Evolutionary conservation across 495 filamentous ascomycete genomes (phyloP).

Genomic region (Talaromyces wortmannii): DNA sequence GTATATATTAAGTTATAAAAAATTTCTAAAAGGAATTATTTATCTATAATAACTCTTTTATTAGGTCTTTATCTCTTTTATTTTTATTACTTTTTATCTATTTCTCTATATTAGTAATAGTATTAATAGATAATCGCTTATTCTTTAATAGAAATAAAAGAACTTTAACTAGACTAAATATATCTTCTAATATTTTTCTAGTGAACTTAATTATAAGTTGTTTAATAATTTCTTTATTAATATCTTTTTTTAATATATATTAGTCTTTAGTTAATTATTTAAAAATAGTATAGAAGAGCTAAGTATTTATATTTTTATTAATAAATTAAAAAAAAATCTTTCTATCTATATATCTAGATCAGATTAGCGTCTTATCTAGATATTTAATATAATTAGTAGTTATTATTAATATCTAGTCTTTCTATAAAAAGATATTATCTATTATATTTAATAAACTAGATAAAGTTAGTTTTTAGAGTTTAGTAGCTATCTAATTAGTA

Average conservation of each 20-base stretch:
- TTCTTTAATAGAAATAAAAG: slow-evolving; percentile 11
- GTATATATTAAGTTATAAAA: no score
- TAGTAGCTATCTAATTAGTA: neutral
- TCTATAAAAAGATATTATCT: neutral
- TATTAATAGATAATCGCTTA: slow-evolving; percentile 8
- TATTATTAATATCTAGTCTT: neutral
- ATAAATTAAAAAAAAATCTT: neutral
- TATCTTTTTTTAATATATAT: slow-evolving; percentile 4
- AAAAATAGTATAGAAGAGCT: neutral
- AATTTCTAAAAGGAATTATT: no score
- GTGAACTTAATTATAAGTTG: slow-evolving; percentile 8
- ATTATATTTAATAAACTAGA: neutral
- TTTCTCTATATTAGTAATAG: slow-evolving; percentile 5
- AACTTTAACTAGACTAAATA: slow-evolving; percentile 13
- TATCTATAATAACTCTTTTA: no score
- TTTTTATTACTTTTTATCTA: neutral
- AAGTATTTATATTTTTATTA: neutral
- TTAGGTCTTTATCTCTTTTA: no score
- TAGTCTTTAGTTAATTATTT: no score
- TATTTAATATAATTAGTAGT: neutral
- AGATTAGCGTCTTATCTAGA: neutral
- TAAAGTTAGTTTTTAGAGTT: neutral
- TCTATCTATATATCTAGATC: neutral
- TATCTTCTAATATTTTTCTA: slow-evolving; percentile 7
- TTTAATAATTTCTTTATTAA: slow-evolving; percentile 3